phyloP scores from a whole-genome alignment of 225 moss, liverwort and hornwort species.

The Pseudisothecium myosuroides region DNA sequence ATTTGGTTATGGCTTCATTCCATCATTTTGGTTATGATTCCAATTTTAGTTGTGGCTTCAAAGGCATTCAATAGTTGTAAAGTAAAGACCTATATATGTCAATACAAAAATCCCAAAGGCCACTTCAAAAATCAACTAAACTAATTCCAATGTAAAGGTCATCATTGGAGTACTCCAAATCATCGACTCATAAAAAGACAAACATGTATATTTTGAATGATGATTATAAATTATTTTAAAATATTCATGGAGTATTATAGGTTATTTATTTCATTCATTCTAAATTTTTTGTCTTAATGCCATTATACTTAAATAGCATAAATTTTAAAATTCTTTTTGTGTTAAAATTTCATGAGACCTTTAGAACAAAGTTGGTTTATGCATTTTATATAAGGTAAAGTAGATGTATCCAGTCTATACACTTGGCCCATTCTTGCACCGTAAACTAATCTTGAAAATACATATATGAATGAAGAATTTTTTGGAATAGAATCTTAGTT shows the following conservation, averaged over 20 bases:
- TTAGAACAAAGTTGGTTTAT: neutral
- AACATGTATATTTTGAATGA: neutral
- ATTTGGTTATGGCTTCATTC: no score
- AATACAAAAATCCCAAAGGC: neutral
- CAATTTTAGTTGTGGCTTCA: no score
- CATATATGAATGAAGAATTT: neutral
- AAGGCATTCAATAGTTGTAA: neutral
- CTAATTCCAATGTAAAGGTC: accelerated
- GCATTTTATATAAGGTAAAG: neutral
- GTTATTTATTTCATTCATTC: neutral
- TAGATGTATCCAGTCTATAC: neutral
- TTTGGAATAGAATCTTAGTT: neutral
- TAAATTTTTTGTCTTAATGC: neutral
- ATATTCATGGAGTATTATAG: neutral
- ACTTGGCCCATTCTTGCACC: no score
- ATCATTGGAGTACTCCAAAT: neutral
- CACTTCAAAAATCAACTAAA: neutral
- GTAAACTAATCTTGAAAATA: no score
- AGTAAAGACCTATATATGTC: neutral
- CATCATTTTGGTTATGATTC: neutral
- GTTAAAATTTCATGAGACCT: neutral
- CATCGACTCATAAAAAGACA: no score
- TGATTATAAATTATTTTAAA: accelerated
- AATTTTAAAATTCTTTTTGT: neutral
- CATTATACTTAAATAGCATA: neutral